phyloP scores from a whole-genome alignment of 2,329 filamentous ascomycete species.

The Xylaria sp. region DNA sequence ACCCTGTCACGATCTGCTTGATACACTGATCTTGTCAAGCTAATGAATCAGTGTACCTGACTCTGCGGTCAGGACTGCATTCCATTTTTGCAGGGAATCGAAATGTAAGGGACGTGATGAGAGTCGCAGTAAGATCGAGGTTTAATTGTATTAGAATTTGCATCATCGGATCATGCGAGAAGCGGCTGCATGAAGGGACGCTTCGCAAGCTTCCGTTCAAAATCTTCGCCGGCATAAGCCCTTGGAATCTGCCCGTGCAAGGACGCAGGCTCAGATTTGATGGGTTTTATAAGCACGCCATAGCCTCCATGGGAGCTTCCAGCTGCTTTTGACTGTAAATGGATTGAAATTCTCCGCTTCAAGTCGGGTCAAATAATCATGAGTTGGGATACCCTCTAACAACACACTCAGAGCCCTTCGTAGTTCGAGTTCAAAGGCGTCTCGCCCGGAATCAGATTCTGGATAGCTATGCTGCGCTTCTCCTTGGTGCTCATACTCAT shows the following conservation, averaged over 20 bases:
- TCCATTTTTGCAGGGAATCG: too few species aligned
- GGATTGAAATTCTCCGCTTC: slow-evolving; percentile 80
- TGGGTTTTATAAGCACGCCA: slow-evolving; percentile 50
- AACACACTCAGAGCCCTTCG: slow-evolving; percentile 70
- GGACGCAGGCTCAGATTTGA: slow-evolving; percentile 36
- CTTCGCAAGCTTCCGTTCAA: background rate
- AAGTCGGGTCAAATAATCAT: slow-evolving; percentile 71
- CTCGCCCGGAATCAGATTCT: slow-evolving; percentile 32
- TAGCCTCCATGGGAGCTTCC: slow-evolving; percentile 79
- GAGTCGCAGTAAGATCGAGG: too few species aligned
- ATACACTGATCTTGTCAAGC: too few species aligned
- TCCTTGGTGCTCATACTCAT: slow-evolving; percentile 82
- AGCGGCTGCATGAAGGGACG: background rate
- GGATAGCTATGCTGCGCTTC: slow-evolving; percentile 62
- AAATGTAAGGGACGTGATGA: too few species aligned
- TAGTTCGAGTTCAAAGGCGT: slow-evolving; percentile 38
- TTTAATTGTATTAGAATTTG: too few species aligned
- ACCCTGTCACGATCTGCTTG: too few species aligned
- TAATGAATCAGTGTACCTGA: too few species aligned
- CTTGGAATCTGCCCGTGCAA: background rate
- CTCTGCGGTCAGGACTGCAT: too few species aligned
- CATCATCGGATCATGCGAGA: too few species aligned
- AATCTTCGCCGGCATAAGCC: background rate
- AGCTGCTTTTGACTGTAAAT: slow-evolving; percentile 63
- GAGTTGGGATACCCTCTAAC: slow-evolving; percentile 71